Conservation (phyloP, 139 green algal species). For the Nannochloris sp. region DNA sequence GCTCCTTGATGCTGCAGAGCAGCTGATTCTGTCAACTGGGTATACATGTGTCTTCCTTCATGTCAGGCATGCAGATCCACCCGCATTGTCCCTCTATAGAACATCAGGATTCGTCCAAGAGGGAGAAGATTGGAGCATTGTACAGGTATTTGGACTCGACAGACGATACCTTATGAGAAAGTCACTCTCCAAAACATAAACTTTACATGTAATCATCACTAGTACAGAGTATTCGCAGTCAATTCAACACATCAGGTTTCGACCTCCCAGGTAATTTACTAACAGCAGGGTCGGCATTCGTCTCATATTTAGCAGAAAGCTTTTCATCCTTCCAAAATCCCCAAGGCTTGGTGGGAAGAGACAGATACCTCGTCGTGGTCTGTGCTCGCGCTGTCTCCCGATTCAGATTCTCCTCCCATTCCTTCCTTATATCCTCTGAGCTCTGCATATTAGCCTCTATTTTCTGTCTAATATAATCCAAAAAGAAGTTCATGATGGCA, state of each 20-base stretch:
- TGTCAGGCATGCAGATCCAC: conserved; percentile 35
- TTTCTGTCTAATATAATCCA: conserved; percentile 8
- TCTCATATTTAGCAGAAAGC: conserved; percentile 13
- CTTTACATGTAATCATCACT: background rate
- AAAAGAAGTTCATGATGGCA: conserved; percentile 15
- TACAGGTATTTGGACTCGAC: conserved; percentile 31
- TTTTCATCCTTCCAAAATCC: conserved; percentile 31
- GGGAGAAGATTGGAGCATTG: conserved; percentile 19
- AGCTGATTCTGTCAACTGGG: conserved; percentile 20
- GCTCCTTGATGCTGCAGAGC: conserved; percentile 45
- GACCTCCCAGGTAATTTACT: conserved; percentile 6
- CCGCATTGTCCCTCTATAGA: conserved; percentile 27
- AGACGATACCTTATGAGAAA: conserved; percentile 40
- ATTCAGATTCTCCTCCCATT: conserved; percentile 21
- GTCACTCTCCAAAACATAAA: conserved; percentile 10
- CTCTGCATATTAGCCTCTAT: conserved; percentile 24
- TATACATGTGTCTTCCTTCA: conserved; percentile 47
- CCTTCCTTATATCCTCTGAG: conserved; percentile 11
- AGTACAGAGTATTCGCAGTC: background rate
- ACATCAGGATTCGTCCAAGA: conserved; percentile 20
- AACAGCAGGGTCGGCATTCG: conserved; percentile 9
- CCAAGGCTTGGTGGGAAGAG: conserved; percentile 26
- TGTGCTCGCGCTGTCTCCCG: conserved; percentile 3
- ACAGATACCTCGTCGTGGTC: conserved; percentile 14
- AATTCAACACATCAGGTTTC: conserved; percentile 1